Evolutionary conservation across 202 grass and related monocot species (phyloP), one percentile per base, ranked within the genome.

Genomic region (Carex sylvatica): DNA sequence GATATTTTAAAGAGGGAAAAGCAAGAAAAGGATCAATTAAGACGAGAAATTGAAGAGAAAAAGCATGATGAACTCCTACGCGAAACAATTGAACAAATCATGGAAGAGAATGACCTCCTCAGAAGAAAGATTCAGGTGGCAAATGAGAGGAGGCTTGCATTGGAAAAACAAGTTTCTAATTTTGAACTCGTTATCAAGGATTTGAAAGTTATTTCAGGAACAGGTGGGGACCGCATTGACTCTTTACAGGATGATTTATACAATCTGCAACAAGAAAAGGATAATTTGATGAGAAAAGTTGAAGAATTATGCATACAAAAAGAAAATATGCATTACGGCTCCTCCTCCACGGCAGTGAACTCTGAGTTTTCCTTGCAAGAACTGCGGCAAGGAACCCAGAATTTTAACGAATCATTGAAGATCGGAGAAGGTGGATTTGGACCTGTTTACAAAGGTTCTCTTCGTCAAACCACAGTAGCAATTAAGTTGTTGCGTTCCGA

Each of bases 401-500:
- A 75, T 68, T 88, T 88, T 46, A 69, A 58, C 30, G 28, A 80
- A 61, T 36, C 26, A 8, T 31, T 81, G 11, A 82, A 82, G 46
- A 88, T 88, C n/a, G 87, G 87, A 16, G 42, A 85, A 81, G 87
- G 87, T 65, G 87, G 82, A 40, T 88, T 59, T 60, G 82, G 86
- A 66, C 55, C 42, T 15, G 86, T 88, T 46, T 88, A 88, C 19
- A 84, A 75, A 67, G 86, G 86, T 15, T 88, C 79, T 81, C 54
- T 88, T 6, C 53, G 66, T 47, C 66, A 59, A 78, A 88, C 76
- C 7, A 65, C 40, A 2, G 86, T 88, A 16, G 86, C 82, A 72
- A 76, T 88, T 65, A 88, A 88, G 36, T 19, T 81, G 82, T 84
- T 84, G 56, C 74, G 55, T 74, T 71, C 81, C 31, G 9, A 88